Conservation (phyloP, 495 filamentous ascomycete genomes). For the Hypoxylon rickii region DNA sequence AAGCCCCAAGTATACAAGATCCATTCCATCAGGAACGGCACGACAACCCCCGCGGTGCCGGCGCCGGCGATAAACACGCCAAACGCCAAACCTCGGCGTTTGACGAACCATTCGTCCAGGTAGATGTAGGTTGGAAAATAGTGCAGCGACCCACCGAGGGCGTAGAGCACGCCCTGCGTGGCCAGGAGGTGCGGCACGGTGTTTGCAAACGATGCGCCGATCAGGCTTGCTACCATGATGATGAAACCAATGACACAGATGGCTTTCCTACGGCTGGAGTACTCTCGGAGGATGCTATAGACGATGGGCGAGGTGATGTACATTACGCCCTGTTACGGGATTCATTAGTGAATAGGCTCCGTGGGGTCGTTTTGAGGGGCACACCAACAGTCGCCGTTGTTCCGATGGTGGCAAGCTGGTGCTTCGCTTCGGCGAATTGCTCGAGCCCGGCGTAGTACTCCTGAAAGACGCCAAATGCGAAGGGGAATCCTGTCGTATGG, state of each 20-base stretch:
- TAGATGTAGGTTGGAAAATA: slow-evolving; percentile 56
- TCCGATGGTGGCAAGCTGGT: slow-evolving; percentile 50
- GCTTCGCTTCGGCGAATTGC: slow-evolving; percentile 42
- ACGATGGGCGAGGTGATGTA: slow-evolving; percentile 53
- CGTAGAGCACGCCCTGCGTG: slow-evolving; percentile 60
- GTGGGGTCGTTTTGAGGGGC: not conserved
- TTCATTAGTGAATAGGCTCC: not conserved
- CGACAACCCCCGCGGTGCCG: slow-evolving; percentile 41
- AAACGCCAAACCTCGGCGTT: slow-evolving; percentile 57
- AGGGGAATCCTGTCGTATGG: slow-evolving; percentile 51
- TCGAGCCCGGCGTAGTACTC: slow-evolving; percentile 50
- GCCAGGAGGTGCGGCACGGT: slow-evolving; percentile 52
- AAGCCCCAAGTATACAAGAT: slow-evolving; percentile 59
- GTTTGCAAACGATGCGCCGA: slow-evolving; percentile 51
- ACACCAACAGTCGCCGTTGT: slow-evolving; percentile 43
- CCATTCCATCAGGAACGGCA: slow-evolving; percentile 57
- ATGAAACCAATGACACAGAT: slow-evolving; percentile 45
- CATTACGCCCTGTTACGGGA: slow-evolving; percentile 49
- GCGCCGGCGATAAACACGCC: slow-evolving; percentile 60
- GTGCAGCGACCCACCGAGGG: slow-evolving; percentile 51
- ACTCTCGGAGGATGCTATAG: too few relatives aligned
- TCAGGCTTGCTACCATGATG: slow-evolving; percentile 46
- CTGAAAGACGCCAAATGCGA: slow-evolving; percentile 60
- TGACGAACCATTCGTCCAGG: slow-evolving; percentile 63
- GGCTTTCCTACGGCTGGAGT: too few relatives aligned